Conservation (phyloP, 2,329 filamentous ascomycete species). For the Trichoderma endophyticum region DNA sequence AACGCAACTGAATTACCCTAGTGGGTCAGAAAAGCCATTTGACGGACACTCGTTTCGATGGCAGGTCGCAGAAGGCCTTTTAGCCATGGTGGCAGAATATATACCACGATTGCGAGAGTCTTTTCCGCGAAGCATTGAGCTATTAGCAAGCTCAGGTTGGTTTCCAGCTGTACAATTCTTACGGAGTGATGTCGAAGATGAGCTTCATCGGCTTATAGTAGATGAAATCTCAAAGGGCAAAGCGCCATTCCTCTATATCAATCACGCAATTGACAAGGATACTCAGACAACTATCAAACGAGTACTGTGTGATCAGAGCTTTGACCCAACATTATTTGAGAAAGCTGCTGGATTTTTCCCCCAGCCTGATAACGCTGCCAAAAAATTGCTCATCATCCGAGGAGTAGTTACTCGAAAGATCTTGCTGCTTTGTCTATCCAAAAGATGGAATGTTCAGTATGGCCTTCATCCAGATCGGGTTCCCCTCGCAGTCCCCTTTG, state of each 20-base stretch:
- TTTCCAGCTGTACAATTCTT: conserved; percentile 60
- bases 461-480: conserved; percentile 52
- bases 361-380: not conserved
- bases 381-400: not conserved
- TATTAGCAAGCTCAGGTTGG: conserved; percentile 38
- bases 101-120: conserved; percentile 34
- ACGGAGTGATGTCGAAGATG: conserved; percentile 43
- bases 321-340: not conserved
- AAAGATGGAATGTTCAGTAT: conserved; percentile 66
- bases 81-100: conserved; percentile 40
- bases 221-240: conserved; percentile 38
- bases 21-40: conserved; percentile 45
- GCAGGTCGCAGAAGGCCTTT: conserved; percentile 41
- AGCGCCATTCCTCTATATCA: conserved; percentile 2
- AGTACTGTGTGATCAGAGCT: not conserved
- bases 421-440: conserved; percentile 56
- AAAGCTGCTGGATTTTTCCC: not conserved
- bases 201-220: conserved; percentile 39
- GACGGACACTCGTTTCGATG: conserved; percentile 55
- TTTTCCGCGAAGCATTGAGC: conserved; percentile 45
- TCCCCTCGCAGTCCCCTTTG: conserved; percentile 55
- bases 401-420: conserved; percentile 35
- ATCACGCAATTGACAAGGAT: not conserved
- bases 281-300: conserved; percentile 20
- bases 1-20: conserved; percentile 57